Percentiles rank a stretch among this genome's conserved stretches.
Conservation (phyloP, 495 filamentous ascomycete genomes). For the Talaromyces proteolyticus region DNA sequence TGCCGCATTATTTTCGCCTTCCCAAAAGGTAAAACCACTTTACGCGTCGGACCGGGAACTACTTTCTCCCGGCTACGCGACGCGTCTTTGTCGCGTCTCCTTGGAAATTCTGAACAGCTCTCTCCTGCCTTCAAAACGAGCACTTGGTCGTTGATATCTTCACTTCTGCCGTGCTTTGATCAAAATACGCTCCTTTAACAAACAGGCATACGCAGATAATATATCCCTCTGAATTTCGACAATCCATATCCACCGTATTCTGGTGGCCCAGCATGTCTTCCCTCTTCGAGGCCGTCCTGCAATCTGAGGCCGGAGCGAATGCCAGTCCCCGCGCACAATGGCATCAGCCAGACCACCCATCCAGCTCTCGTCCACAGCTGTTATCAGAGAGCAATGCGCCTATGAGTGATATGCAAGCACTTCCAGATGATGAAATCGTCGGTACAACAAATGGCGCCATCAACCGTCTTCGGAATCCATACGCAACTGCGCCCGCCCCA, state of each 20-base stretch:
- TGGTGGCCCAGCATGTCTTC: slow-evolving; percentile 40
- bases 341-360: slow-evolving; percentile 33
- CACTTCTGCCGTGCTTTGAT: background rate
- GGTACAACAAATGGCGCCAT: slow-evolving; percentile 47
- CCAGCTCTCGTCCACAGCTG: slow-evolving; percentile 36
- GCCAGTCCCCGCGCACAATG: slow-evolving; percentile 27
- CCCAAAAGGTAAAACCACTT: slow-evolving; percentile 32
- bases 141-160: background rate
- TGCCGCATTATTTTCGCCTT: background rate
- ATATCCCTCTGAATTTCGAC: background rate
- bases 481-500: slow-evolving; percentile 62
- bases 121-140: background rate
- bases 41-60: slow-evolving; percentile 24
- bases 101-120: background rate
- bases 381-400: slow-evolving; percentile 50
- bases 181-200: background rate
- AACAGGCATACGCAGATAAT: too few relatives aligned
- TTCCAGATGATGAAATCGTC: slow-evolving; percentile 59
- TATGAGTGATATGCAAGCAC: slow-evolving; percentile 46
- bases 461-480: slow-evolving; percentile 51
- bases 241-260: slow-evolving; percentile 11
- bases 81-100: slow-evolving; percentile 25
- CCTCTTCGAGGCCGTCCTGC: slow-evolving; percentile 45
- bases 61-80: slow-evolving; percentile 22
- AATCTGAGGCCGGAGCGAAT: slow-evolving; percentile 42